These are phyloP conservation scores for Leptographium galeiforme DNA, from an alignment of 2,329 filamentous ascomycete species.

Conservation along the genomic window DNA sequence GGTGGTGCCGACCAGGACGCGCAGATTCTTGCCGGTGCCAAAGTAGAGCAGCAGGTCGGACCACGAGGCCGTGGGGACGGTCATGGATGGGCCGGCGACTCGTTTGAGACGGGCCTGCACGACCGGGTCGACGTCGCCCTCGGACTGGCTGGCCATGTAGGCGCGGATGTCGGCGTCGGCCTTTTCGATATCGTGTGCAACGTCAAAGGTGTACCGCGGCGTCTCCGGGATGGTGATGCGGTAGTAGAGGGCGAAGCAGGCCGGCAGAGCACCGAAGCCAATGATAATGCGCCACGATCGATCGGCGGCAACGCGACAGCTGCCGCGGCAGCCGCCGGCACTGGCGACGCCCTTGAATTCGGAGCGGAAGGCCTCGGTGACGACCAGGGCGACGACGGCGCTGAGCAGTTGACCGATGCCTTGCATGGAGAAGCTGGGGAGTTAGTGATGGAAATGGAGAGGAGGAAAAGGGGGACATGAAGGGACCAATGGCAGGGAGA, in stretches of 20 bases:
- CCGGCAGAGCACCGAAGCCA: constrained; percentile 65
- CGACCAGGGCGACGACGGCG: constrained; percentile 57
- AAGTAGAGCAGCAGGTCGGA: constrained; percentile 56
- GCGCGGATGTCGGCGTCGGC: constrained; percentile 59
- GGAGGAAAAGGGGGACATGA: not conserved
- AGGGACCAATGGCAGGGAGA: not conserved
- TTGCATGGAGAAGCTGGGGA: constrained; percentile 58
- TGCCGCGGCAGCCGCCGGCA: constrained; percentile 37
- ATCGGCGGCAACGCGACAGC: constrained; percentile 59
- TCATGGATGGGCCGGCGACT: constrained; percentile 20
- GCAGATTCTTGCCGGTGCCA: constrained; percentile 53
- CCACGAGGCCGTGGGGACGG: constrained; percentile 55
- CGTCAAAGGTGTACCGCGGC: constrained; percentile 55
- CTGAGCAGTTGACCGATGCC: constrained; percentile 65
- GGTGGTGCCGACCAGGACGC: constrained; percentile 61
- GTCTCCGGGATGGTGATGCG: constrained; percentile 78
- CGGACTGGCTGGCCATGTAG: constrained; percentile 35
- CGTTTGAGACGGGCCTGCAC: constrained; percentile 40
- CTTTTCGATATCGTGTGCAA: constrained; percentile 62
- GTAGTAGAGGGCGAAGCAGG: constrained; percentile 70
- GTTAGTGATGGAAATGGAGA: not conserved
- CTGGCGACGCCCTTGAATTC: constrained; percentile 29
- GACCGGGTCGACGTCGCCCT: constrained; percentile 33
- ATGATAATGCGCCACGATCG: constrained; percentile 74
- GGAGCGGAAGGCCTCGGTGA: constrained; percentile 48